Conservation (phyloP, 345 rosid species). For the Rhizophora apiculata region DNA sequence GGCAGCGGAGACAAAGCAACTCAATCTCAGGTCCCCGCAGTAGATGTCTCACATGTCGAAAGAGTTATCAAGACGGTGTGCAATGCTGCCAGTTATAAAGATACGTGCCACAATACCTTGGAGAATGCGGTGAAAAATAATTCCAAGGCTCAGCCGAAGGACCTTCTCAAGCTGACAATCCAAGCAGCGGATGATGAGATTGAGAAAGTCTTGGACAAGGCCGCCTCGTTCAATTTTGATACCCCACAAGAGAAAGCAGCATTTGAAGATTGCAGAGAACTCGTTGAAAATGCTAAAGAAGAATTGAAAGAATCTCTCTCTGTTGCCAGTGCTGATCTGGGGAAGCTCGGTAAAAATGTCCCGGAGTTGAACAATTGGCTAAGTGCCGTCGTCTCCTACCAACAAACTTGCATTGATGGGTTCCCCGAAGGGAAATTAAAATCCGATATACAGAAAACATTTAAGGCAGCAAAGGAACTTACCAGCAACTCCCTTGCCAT, state of each 20-base stretch:
- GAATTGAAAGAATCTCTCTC: constrained; percentile 41
- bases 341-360: constrained; percentile 18
- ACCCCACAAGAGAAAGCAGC: constrained; percentile 48
- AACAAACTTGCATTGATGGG: constrained; percentile 71
- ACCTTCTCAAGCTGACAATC: constrained; percentile 48
- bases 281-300: constrained; percentile 48
- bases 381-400: constrained; percentile 81
- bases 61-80: constrained; percentile 49
- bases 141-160: constrained; percentile 36
- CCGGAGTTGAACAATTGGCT: constrained; percentile 59
- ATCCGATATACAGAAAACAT: constrained; percentile 41
- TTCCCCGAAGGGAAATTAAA: constrained; percentile 68
- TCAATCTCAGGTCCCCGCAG: neutral
- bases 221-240: constrained; percentile 32
- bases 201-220: constrained; percentile 32
- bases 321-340: constrained; percentile 25
- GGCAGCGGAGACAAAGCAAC: neutral
- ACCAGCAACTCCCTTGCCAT: constrained; percentile 82
- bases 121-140: constrained; percentile 27
- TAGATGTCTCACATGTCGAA: constrained; percentile 23
- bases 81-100: constrained; percentile 45
- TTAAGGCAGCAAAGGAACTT: constrained; percentile 42
- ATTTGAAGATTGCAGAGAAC: constrained; percentile 54
- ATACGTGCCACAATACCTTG: constrained; percentile 45
- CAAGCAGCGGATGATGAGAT: constrained; percentile 42